Conservation (phyloP, 345 rosid species). For the Sonneratia alba region DNA sequence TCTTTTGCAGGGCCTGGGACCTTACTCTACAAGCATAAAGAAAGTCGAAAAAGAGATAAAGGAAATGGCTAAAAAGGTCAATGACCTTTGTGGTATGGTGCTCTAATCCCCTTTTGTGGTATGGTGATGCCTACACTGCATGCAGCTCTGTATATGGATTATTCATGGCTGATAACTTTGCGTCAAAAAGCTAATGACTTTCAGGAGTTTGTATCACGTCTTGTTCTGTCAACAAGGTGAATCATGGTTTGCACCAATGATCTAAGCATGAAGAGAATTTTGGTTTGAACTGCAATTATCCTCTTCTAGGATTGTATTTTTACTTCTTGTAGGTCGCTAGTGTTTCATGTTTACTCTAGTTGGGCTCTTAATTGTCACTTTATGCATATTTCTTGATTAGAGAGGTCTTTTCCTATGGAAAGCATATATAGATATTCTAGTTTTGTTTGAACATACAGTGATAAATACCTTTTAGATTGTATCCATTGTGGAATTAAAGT, state of each 20-base stretch:
- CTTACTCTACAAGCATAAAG: constrained; percentile 78
- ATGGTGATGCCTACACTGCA: neutral
- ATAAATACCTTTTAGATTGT: too few relatives aligned
- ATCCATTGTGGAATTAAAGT: neutral
- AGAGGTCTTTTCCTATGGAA: neutral
- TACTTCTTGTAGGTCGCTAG: neutral
- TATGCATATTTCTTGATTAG: neutral
- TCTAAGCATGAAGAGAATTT: neutral
- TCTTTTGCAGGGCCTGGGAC: constrained; percentile 71
- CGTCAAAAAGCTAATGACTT: neutral
- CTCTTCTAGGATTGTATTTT: neutral
- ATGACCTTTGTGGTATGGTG: constrained; percentile 71
- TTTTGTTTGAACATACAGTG: too few relatives aligned
- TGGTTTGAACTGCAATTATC: neutral
- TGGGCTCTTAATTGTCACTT: neutral
- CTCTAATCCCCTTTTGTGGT: neutral
- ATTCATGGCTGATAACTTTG: neutral
- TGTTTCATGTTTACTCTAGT: neutral
- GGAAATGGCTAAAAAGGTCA: constrained; percentile 81
- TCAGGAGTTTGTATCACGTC: neutral
- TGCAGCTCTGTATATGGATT: neutral
- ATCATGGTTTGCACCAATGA: neutral
- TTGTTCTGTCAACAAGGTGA: neutral
- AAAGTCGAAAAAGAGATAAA: constrained; percentile 86
- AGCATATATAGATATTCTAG: too few relatives aligned